A percentile compares a stretch with the other conserved stretches of the same genome.
phyloP scores from a whole-genome alignment of 306 rosid genomes.

The Pueraria montana region DNA sequence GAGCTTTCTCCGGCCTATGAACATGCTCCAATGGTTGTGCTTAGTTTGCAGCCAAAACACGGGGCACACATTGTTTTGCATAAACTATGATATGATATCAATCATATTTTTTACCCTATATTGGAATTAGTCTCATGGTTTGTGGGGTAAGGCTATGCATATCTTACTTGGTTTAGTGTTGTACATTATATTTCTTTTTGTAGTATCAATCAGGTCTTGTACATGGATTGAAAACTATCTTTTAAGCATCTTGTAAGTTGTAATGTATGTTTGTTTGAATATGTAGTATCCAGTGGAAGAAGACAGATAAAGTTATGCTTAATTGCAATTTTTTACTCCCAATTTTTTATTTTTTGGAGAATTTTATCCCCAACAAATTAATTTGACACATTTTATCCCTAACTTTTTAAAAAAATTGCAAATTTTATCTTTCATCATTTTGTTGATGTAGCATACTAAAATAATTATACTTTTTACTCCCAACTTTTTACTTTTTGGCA shows the following conservation, averaged over 20 bases:
- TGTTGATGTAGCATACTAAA: no score
- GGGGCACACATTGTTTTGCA: constrained; percentile 53
- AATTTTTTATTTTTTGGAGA: no score
- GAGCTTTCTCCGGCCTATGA: constrained; percentile 39
- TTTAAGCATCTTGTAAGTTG: not conserved
- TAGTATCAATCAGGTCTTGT: not conserved
- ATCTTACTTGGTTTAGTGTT: not conserved
- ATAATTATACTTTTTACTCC: no score
- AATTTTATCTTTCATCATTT: no score
- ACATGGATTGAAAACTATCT: not conserved
- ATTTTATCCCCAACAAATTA: no score
- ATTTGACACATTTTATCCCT: no score
- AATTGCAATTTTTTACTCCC: no score
- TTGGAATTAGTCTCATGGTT: not conserved
- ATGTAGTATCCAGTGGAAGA: not conserved
- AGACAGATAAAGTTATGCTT: no score
- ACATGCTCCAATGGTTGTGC: constrained; percentile 34
- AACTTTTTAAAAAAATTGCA: no score
- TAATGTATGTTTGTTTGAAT: not conserved
- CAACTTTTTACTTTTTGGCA: no score
- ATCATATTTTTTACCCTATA: not conserved
- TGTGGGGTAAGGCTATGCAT: not conserved
- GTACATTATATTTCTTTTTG: not conserved
- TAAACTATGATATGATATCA: not conserved
- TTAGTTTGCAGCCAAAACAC: constrained; percentile 48